Percentiles rank a stretch among this genome's conserved stretches.
Evolutionary conservation across 2,329 filamentous ascomycete species (phyloP).

Genomic region (Purpureocillium takamizusanense): DNA sequence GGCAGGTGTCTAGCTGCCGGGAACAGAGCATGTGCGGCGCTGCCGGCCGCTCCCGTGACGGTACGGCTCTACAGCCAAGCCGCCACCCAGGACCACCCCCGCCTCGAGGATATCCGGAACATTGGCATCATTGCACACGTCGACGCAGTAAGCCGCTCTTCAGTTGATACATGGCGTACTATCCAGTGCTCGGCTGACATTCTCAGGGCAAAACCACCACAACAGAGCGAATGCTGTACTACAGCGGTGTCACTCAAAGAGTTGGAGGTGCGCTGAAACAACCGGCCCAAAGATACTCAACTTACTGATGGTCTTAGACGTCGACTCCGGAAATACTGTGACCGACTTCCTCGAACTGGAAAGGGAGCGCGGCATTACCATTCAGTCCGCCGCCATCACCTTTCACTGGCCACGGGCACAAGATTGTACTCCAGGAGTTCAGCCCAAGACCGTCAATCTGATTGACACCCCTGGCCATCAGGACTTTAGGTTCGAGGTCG

Average conservation of each 20-base stretch:
- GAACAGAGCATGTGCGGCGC: background rate
- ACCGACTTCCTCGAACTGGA: slow-evolving; percentile 96
- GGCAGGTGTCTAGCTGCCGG: background rate
- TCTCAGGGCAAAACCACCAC: slow-evolving; percentile 85
- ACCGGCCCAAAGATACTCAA: no score
- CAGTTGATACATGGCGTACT: no score
- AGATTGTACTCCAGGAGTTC: slow-evolving; percentile 26
- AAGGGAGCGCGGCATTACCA: slow-evolving; percentile 86
- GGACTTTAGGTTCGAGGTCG: slow-evolving; percentile 94
- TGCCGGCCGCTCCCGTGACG: background rate
- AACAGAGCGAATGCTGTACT: slow-evolving; percentile 97
- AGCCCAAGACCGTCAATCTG: slow-evolving; percentile 68
- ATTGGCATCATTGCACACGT: slow-evolving; percentile 99
- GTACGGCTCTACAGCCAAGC: slow-evolving; percentile 4
- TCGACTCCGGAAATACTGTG: slow-evolving; percentile 92
- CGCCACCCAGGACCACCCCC: slow-evolving; percentile 13
- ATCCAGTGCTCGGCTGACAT: slow-evolving; percentile 3
- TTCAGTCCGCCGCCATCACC: slow-evolving; percentile 93
- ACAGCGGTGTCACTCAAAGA: slow-evolving; percentile 79
- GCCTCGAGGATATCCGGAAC: slow-evolving; percentile 61
- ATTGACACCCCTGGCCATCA: slow-evolving; percentile 97
- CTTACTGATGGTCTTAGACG: slow-evolving; percentile 45
- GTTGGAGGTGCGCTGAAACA: slow-evolving; percentile 53
- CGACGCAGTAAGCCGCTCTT: slow-evolving; percentile 65
- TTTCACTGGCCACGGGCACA: slow-evolving; percentile 75